A percentile compares a stretch with the other conserved stretches of the same genome.
These are phyloP conservation scores for Linnemannia hyalina DNA, from an alignment of 192 early-diverging fungal genomes.

Conservation along the genomic window DNA sequence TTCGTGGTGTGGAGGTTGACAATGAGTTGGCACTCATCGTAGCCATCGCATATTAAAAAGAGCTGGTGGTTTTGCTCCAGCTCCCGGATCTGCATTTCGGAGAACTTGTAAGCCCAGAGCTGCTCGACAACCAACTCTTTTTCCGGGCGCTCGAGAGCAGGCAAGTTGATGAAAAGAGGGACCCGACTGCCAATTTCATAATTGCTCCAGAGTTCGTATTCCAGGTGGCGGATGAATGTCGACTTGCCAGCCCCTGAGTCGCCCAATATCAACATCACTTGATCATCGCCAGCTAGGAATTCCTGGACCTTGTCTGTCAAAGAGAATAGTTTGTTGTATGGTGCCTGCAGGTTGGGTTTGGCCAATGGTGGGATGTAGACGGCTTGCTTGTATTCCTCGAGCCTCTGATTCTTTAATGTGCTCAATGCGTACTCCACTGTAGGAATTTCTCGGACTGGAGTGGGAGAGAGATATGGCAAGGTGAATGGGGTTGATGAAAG, in stretches of 20 bases:
- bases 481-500: no score
- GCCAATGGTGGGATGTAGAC: background rate
- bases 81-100: constrained; percentile 4
- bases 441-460: no score
- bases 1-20: constrained; percentile 7
- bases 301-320: constrained; percentile 3
- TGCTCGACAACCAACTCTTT: constrained; percentile 13
- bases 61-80: background rate
- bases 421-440: no score
- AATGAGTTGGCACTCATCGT: constrained; percentile 7
- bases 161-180: constrained; percentile 12
- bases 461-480: no score
- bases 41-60: constrained; percentile 18
- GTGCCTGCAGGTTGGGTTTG: background rate
- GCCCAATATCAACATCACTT: constrained; percentile 8
- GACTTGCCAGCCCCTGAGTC: constrained; percentile 8
- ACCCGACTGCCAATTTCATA: background rate
- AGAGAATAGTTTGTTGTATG: background rate
- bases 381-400: background rate
- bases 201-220: background rate
- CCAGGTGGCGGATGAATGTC: background rate
- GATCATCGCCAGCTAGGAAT: background rate
- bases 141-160: background rate
- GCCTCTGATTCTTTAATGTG: background rate
- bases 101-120: background rate